Base-by-base conservation (phyloP, 805 yeast genomes). In the Metschnikowia baotianmanensis region DNA sequence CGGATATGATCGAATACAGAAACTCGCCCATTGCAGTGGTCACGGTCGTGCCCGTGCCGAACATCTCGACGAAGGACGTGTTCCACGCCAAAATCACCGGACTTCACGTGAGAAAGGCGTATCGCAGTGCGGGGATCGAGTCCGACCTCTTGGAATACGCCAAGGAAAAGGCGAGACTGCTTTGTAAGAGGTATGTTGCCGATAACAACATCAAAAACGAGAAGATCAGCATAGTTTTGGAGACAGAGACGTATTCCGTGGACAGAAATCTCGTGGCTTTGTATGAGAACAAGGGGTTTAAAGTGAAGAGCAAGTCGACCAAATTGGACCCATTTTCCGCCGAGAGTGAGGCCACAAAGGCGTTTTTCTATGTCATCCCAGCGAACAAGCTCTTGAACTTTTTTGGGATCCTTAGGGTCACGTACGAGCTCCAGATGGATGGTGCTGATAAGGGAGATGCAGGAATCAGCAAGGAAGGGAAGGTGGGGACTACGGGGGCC, bases 21-120 rank as follows among this genome's bases (percentile, higher is more conserved):
- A 76, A 76, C n/a, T 67, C 81, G 1, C 90, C 93, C 13, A 80
- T 86, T 55, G 88, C 89, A 0, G 65, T 81, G 26, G 66, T 75
- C 22, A 71, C 82, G 0, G 65, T 74, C 32, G 70, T 68, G 31
- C 67, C 72, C n/a, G 51, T 61, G 44, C 45, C 53, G 5, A 67
- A 71, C 8, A 53, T 69, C 35, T 63, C 74, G 0, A 59, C 70
- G 7, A 62, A 67, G 12, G 50, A 48, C 26, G 61, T 69, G 20
- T 71, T 75, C 47, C 70, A 69, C 16, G 76, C 82, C 43, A 71
- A 67, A 24, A 78, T 83, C 34, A 68, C 80, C 5, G 76, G 80
- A 6, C 54, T 78, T 15, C 84, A 84, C 43, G 77, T 83, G 33
- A 76, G 89, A 61, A 77, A 77, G 54, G 89, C 83, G 1, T 85